Evolutionary conservation across 495 filamentous ascomycete genomes (phyloP).

Genomic region (Barbatosphaeria neglecta): DNA sequence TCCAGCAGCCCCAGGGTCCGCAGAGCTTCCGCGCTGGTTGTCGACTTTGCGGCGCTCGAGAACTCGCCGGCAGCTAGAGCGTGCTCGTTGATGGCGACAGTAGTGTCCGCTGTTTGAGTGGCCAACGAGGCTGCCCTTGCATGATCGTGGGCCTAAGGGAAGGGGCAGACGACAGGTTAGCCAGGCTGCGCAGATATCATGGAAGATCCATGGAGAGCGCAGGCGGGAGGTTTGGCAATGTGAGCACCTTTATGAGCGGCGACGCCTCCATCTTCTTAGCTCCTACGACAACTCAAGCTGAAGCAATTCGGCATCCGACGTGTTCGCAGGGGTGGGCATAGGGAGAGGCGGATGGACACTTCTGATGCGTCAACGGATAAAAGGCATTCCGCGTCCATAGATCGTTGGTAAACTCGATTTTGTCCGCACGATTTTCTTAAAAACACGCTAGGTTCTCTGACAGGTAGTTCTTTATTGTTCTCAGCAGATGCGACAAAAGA

Average conservation of each 20-base stretch:
- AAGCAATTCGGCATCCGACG: neutral
- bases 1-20: slow-evolving; percentile 77
- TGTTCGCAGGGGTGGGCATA: too few species aligned
- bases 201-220: slow-evolving; percentile 1
- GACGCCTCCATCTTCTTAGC: slow-evolving; percentile 26
- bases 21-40: slow-evolving; percentile 69
- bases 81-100: slow-evolving; percentile 75
- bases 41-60: slow-evolving; percentile 63
- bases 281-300: neutral
- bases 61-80: slow-evolving; percentile 84
- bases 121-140: slow-evolving; percentile 67
- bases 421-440: too few species aligned
- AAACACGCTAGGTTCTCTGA: too few species aligned
- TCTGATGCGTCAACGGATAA: neutral
- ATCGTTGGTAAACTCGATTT: too few species aligned
- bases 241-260: slow-evolving; percentile 32
- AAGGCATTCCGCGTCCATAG: too few species aligned
- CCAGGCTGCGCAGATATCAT: neutral
- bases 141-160: slow-evolving; percentile 72
- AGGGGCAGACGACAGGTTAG: neutral
- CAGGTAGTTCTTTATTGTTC: too few species aligned
- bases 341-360: too few species aligned
- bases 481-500: too few species aligned
- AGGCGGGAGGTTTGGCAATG: neutral
- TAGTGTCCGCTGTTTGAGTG: slow-evolving; percentile 61